Evolutionary conservation across 1,284 basidiomycete genomes (phyloP), one percentile per base, ranked within the genome.

Genomic region (Taiwanofungus camphoratus): DNA sequence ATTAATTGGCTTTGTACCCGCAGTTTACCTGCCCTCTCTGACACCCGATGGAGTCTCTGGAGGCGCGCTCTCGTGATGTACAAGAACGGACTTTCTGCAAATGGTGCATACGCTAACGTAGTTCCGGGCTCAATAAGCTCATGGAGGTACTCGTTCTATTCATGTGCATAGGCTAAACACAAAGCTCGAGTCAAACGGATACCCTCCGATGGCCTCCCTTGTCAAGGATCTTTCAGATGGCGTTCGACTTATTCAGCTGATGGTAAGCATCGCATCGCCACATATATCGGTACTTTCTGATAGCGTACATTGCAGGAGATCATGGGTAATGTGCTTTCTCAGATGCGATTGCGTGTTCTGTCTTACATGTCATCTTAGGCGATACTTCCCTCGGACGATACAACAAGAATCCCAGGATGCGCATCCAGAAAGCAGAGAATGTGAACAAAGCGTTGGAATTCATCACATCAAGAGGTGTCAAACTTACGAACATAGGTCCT

Each of bases 381-480:
- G 93, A 96, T 59, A 84, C 83, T 1, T 89, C 87, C 20, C 75
- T 98, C 12, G 95, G 94, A 6, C 72, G 90, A 52, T 98, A 95
- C 65, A 97, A 96, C 66, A 85, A 77, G 60, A 82, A 77, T 43
- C 95, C 95, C 0, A 75, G 82, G 31, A 93, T 97, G 76, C 80
- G 94, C 36, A 83, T 99, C 0, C 95, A 99, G 64, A 97, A 94
- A 61, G 93, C 93, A 3, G 95, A 99, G 73, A 99, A 99, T 62
- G 94, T 96, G 39, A 94, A 93, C 64, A 92, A 91, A 62, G 95
- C 95, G 0, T 68, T 99, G 30, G 90, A 95, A 54, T 97, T 97
- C 65, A 97, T 99, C 64, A 87, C 85, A 36, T 90, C 89, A 32
- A 75, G 94, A 55, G 95, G 94, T 5, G 92, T 99, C 42, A 94